These are phyloP conservation scores for Thecaphora thlaspeos DNA, from an alignment of 1,284 basidiomycete genomes.

Conservation along the genomic window DNA sequence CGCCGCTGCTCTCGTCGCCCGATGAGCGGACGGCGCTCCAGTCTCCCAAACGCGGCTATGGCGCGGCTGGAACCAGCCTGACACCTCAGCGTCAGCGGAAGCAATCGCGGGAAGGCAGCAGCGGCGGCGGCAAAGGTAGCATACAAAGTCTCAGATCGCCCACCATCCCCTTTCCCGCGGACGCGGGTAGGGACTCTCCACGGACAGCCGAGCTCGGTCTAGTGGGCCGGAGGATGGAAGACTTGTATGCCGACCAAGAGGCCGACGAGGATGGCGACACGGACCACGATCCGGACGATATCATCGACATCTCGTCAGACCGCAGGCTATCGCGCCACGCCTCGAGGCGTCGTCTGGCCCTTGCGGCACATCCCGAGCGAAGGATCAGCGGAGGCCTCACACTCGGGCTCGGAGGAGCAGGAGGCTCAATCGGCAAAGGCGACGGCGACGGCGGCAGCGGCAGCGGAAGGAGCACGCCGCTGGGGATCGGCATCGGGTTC, in stretches of 20 bases:
- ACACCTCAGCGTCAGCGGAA: background rate
- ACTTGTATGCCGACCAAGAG: slow-evolving; percentile 5
- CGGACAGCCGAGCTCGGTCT: slow-evolving; percentile 19
- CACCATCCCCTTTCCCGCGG: slow-evolving; percentile 18
- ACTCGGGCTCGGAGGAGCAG: too few relatives aligned
- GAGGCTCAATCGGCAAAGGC: too few relatives aligned
- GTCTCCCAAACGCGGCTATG: background rate
- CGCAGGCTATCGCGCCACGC: slow-evolving; percentile 29
- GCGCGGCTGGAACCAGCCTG: too few relatives aligned
- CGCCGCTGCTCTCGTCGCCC: too few relatives aligned
- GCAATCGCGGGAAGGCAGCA: background rate
- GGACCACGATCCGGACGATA: slow-evolving; percentile 37
- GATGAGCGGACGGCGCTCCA: background rate
- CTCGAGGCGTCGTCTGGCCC: slow-evolving; percentile 28
- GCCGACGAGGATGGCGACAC: slow-evolving; percentile 17
- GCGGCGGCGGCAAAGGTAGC: too few relatives aligned
- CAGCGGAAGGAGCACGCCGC: background rate
- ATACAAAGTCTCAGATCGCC: background rate
- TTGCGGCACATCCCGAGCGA: slow-evolving; percentile 28
- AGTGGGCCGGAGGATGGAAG: background rate
- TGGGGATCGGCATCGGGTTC: background rate
- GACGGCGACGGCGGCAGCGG: too few relatives aligned
- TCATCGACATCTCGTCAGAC: slow-evolving; percentile 40
- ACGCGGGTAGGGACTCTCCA: slow-evolving; percentile 19
- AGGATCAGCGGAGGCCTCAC: background rate